Evolutionary conservation across 1,284 basidiomycete genomes (phyloP).

Genomic region (Ganoderma multipileum): DNA sequence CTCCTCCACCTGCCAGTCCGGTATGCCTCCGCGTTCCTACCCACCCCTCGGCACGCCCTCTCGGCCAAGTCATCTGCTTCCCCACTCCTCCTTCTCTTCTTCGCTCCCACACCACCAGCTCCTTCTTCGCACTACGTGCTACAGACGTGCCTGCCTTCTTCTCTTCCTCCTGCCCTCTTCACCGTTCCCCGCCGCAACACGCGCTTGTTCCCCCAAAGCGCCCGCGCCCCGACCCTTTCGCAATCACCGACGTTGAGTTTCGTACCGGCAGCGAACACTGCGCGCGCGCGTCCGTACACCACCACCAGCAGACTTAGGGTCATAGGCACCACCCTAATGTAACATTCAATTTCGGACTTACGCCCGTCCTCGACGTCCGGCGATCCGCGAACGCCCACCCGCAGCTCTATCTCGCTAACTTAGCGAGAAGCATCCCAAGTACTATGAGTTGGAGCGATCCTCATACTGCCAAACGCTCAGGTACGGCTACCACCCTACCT

Average conservation of each 20-base stretch:
- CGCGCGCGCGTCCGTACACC: background rate
- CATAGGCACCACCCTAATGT: background rate
- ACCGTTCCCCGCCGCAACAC: background rate
- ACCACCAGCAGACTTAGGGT: background rate
- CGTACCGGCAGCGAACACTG: background rate
- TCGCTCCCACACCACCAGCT: constrained; percentile 3
- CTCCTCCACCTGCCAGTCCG: constrained; percentile 2
- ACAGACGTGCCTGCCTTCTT: constrained; percentile 6
- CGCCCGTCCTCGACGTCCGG: background rate
- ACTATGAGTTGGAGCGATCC: background rate
- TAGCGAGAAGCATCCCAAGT: background rate
- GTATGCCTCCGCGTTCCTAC: constrained; percentile 4
- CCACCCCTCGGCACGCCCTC: background rate
- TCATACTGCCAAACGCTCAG: background rate
- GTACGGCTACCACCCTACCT: background rate
- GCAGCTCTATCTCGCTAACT: background rate
- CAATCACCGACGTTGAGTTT: background rate
- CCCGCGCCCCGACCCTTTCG: background rate
- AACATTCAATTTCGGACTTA: constrained; percentile 8
- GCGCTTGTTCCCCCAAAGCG: background rate
- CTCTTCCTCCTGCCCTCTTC: background rate
- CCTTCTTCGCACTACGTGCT: background rate
- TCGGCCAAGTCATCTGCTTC: constrained; percentile 4
- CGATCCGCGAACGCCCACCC: constrained; percentile 2
- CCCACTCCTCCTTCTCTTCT: background rate